Evolutionary conservation across 176 grass and related monocot genomes (phyloP), one percentile per base, ranked within the genome.

Genomic region (Poa annua): DNA sequence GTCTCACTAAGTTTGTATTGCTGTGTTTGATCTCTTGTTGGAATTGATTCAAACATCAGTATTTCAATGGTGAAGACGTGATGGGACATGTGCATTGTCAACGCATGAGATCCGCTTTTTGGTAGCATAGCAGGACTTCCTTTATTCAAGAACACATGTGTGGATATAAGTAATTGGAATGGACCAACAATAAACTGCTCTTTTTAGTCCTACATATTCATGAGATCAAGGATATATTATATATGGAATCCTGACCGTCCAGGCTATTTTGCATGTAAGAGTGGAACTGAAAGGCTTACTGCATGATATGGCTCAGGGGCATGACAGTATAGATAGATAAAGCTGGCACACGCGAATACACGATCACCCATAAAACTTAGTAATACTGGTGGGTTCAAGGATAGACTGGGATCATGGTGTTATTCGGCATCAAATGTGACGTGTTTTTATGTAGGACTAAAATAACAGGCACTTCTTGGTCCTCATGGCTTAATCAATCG

Each of bases 301-400:
- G 8, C 36, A 67, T 67, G 65, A 17, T 39, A 67, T 39, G 65
- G 36, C n/a, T 42, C 39, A 41, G 17, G 36, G 11, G 66, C 36
- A 69, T 69, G 36, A 69, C 41, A 21, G 19, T 69, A 69, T 41
- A 69, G 2, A 69, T 69, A 69, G 66, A 69, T 69, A 69, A 36
- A 69, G 19, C 41, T 69, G 35, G 39, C 20, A 42, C 34, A 69
- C 19, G 2, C 20, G 19, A 69, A 42, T 17, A 69, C 19, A 1
- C 20, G 19, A 69, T 69, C 36, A 39, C 66, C 6, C 35, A 6
- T 69, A 1, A 69, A 69, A n/a, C 19, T 42, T 42, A 41, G 4
- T 42, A 42, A 22, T 42, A 41, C n/a, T 68, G 36, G 41, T n/a
- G 19, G 19, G 17, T 68, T 68, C 5, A 36, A 4, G 66, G 36